A percentile compares a stretch with the other conserved stretches of the same genome.
Conservation (phyloP, 441 rosid genomes). For the Gossypium laxum region DNA sequence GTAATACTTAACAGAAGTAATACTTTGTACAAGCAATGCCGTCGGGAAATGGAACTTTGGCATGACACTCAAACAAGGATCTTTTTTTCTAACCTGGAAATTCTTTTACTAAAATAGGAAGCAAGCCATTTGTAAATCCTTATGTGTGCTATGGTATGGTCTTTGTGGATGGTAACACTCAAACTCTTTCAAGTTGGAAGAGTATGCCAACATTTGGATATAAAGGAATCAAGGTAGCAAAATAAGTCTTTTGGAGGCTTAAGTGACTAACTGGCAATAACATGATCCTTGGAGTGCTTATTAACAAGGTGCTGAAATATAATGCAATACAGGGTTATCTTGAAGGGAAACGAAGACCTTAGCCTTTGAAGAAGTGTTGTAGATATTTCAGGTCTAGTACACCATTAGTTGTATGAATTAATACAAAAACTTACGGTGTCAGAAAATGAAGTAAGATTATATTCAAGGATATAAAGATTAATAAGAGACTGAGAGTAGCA, state of each 20-base stretch:
- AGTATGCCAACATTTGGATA: neutral
- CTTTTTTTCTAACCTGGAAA: neutral
- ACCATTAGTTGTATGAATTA: neutral
- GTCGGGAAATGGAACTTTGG: neutral
- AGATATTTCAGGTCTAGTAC: neutral
- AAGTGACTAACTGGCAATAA: neutral
- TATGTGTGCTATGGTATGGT: neutral
- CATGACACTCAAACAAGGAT: neutral
- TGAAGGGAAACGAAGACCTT: neutral
- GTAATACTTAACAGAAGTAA: too few species aligned
- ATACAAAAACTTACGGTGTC: neutral
- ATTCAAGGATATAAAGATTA: neutral
- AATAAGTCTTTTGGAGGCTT: neutral
- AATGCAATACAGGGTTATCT: neutral
- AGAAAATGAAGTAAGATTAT: neutral
- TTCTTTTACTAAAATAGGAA: neutral
- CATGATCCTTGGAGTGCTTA: neutral
- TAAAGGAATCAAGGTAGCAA: neutral
- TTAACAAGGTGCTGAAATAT: neutral
- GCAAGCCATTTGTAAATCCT: neutral
- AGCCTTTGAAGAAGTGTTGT: neutral
- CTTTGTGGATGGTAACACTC: neutral
- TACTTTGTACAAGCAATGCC: neutral
- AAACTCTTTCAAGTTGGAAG: neutral
- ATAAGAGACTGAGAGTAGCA: neutral